Base-by-base conservation (phyloP, 495 filamentous ascomycete genomes). In the Lepraria neglecta region DNA sequence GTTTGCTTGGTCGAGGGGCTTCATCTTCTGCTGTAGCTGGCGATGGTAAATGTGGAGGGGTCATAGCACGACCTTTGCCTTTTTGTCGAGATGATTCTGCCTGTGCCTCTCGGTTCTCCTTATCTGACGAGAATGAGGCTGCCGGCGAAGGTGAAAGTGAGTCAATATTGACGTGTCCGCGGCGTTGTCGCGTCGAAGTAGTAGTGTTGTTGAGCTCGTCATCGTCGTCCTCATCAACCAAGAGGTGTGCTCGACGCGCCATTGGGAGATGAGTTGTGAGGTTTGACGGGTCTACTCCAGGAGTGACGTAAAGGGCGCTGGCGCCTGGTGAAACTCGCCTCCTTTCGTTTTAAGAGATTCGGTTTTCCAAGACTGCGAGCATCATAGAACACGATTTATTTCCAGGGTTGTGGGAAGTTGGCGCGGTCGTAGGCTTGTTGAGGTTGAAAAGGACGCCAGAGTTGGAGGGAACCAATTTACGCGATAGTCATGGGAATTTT, bases 61-160 rank as follows among this genome's bases (percentile, higher is more conserved):
- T 60, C 70, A 72, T 71, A 33, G 63, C 28, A 21, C 59, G 63
- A 6, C 50, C 31, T 55, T 58, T 65, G 30, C 56, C 65, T 51
- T 59, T 67, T 42, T 57, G 54, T 45, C 48, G 65, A 24, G 59
- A 47, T 21, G 21, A 15, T 21, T 57, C 48, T 38, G 61, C 33
- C 31, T 60, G 21, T 24, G 40, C 51, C 51, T 52, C 28, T 50
- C 60, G 67, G 63, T 87, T 87, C 65, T 87, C 84, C 67, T 87
- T 87, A 67, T 87, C 84, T 0, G 82, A 83, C 5, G 64, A 75
- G 42, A 66, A 69, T 62, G 63, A 76, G 27, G 60, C 67, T 17
- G 76, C 65, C 24, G 78, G 74, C 45, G 80, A 75, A 28, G 72
- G 66, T 58, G 72, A 71, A 45, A 71, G 71, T 45, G 74, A 69